Conservation (phyloP, 2,329 filamentous ascomycete genomes). For the Aaosphaeria arxii region DNA sequence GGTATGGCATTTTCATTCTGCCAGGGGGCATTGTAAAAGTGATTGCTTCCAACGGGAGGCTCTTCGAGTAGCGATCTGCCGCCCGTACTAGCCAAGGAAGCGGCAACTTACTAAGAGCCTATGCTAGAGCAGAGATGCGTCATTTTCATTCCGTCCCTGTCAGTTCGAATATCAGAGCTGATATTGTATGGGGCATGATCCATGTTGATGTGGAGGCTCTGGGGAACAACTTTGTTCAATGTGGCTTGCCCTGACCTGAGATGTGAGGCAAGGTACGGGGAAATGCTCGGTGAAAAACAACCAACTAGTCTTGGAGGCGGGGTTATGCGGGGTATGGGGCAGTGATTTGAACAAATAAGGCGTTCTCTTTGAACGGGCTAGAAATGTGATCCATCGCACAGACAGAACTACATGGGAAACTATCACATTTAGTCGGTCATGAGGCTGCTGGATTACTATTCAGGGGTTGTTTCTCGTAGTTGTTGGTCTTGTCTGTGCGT, state of each 20-base stretch:
- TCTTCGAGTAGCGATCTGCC: background rate
- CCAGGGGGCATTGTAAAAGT: background rate
- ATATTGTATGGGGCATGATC: background rate
- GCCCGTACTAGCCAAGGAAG: background rate
- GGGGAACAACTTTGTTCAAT: background rate
- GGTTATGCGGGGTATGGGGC: background rate
- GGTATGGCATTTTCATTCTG: background rate
- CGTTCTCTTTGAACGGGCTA: background rate
- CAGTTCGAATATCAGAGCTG: background rate
- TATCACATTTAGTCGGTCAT: background rate
- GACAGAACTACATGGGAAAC: background rate
- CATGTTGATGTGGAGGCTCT: background rate
- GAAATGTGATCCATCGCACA: background rate
- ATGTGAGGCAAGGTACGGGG: background rate
- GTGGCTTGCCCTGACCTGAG: background rate
- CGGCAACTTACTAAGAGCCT: background rate
- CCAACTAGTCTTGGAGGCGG: background rate
- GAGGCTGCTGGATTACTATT: background rate
- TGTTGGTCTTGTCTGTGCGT: too few species aligned
- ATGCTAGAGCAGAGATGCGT: background rate
- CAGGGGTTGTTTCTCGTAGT: background rate
- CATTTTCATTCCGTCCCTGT: background rate
- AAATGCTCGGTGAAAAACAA: background rate
- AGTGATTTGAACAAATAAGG: background rate
- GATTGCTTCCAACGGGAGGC: background rate